Conservation (phyloP, 768 basidiomycete species). For the Sporobolomyces pararoseus region DNA sequence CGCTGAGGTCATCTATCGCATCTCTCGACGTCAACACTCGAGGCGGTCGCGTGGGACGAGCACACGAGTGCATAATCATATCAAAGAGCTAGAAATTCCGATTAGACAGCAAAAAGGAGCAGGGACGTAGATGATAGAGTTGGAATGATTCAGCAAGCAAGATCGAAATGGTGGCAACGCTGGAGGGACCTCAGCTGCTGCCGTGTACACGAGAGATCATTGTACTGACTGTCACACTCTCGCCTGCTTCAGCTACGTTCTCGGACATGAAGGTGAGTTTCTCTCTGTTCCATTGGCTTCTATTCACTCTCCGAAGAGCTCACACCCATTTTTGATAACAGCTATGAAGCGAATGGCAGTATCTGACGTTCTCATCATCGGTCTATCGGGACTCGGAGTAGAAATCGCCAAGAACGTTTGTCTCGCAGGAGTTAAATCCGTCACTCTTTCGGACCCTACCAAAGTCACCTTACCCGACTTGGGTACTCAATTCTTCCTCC, state of each 20-base stretch:
- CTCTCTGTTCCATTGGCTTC: background rate
- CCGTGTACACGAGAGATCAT: background rate
- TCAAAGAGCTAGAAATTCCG: too few species aligned
- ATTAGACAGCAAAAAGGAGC: too few species aligned
- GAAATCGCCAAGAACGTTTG: slow-evolving; percentile 97
- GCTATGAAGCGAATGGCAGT: slow-evolving; percentile 99
- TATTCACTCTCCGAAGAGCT: background rate
- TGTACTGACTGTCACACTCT: background rate
- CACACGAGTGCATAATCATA: too few species aligned
- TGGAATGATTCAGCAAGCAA: too few species aligned
- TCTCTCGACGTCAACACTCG: too few species aligned
- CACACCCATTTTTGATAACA: slow-evolving; percentile 46
- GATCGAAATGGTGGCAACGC: too few species aligned
- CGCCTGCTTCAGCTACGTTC: slow-evolving; percentile 19
- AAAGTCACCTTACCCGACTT: slow-evolving; percentile 82
- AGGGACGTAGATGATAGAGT: too few species aligned
- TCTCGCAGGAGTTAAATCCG: slow-evolving; percentile 94
- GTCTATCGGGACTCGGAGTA: slow-evolving; percentile 83
- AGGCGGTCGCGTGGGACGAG: background rate
- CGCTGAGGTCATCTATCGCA: slow-evolving; percentile 2
- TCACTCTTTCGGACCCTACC: slow-evolving; percentile 90
- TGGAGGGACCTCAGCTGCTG: background rate
- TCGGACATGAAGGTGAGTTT: slow-evolving; percentile 34
- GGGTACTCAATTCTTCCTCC: slow-evolving; percentile 96
- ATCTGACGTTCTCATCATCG: slow-evolving; percentile 90